Evolutionary conservation across 1,284 basidiomycete genomes (phyloP).

Genomic region (Leccinum colubrinum): DNA sequence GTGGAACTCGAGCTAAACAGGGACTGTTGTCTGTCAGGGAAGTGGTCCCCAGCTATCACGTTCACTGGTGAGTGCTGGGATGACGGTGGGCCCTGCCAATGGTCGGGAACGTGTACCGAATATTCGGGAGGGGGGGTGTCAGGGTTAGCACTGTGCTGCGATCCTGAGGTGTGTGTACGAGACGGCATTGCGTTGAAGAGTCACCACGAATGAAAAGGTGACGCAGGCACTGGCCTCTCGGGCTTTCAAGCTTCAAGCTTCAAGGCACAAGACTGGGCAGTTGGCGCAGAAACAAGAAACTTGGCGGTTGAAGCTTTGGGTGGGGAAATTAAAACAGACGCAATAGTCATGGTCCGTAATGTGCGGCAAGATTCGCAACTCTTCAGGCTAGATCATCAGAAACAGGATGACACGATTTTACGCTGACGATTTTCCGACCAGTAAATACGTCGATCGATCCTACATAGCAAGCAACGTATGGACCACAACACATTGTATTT

Average conservation of each 20-base stretch:
- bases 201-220: background rate
- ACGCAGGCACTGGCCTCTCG: background rate
- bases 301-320: slow-evolving; percentile 2
- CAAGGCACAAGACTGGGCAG: background rate
- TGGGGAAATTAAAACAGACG: slow-evolving; percentile 1
- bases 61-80: slow-evolving; percentile 18
- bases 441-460: background rate
- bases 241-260: background rate
- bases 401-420: background rate
- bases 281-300: background rate
- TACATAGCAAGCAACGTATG: background rate
- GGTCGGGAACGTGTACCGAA: slow-evolving; percentile 21
- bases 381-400: background rate
- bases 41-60: slow-evolving; percentile 13
- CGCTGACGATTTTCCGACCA: background rate
- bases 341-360: background rate
- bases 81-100: slow-evolving; percentile 13
- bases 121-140: slow-evolving; percentile 33
- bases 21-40: slow-evolving; percentile 14
- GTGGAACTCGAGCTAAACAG: slow-evolving; percentile 16
- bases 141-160: slow-evolving; percentile 23
- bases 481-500: background rate
- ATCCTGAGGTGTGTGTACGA: slow-evolving; percentile 10
- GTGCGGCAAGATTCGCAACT: background rate
- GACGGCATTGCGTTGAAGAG: slow-evolving; percentile 13